Percentiles rank a stretch among this genome's conserved stretches.
These are phyloP conservation scores for Acanthamoeba triangularis DNA, from an alignment of 208 protist genomes.

Conservation along the genomic window DNA sequence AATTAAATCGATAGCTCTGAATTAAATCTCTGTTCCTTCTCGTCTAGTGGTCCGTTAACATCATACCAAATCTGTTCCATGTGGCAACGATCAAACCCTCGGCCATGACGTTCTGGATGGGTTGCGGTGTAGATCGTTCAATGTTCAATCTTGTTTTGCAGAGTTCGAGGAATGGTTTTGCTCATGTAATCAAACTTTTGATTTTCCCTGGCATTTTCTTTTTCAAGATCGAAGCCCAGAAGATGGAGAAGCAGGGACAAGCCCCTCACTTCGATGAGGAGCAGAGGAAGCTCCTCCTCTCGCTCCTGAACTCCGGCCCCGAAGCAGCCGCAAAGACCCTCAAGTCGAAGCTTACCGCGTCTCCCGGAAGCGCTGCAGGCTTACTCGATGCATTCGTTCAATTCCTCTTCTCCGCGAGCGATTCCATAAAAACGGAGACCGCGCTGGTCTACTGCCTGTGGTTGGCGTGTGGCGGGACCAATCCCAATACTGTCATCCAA, in stretches of 20 bases:
- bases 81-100: neutral
- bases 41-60: neutral
- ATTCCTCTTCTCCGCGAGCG: conserved; percentile 6
- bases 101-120: neutral
- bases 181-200: neutral
- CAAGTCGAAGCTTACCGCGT: conserved; percentile 41
- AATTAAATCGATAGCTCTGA: neutral
- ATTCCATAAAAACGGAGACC: conserved; percentile 28
- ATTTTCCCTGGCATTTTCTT: neutral
- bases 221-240: neutral
- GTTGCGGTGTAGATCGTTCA: too few relatives aligned
- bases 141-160: too few relatives aligned
- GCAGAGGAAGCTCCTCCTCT: neutral
- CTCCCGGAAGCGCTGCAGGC: neutral
- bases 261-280: neutral
- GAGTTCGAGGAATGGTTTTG: neutral
- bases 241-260: neutral
- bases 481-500: conserved; percentile 39
- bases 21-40: too few relatives aligned
- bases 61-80: neutral
- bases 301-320: neutral
- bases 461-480: conserved; percentile 23
- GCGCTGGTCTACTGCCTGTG: conserved; percentile 58
- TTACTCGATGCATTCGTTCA: conserved; percentile 2
- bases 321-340: conserved; percentile 53